Evolutionary conservation across 1,284 basidiomycete species (phyloP), one percentile per base, ranked within the genome.

Genomic region (Moesziomyces parantarcticus): DNA sequence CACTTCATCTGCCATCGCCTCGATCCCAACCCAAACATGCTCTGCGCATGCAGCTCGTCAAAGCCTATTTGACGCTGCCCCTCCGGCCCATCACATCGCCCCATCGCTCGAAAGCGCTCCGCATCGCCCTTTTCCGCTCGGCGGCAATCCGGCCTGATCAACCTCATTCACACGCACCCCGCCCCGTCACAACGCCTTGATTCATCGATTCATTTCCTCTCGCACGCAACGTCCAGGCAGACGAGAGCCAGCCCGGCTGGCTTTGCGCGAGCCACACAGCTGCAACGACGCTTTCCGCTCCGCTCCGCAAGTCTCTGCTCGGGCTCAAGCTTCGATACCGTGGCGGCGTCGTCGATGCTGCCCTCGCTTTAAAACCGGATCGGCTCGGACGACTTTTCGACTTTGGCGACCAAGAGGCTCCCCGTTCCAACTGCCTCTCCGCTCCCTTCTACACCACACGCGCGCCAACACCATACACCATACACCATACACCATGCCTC

Each of bases 1-100:
- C 43, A 29, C 29, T 50, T 67, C 58, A 61, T 60, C 39, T 67
- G 53, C 41, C 49, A 56, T n/a, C 21, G 29, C 21, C 34, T 59
- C 49, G 49, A 60, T 52, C 63, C n/a, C 29, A 48, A 23, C 41
- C 34, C 32, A 13, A 50, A 54, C 43, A 57, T 41, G 43, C 40
- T 25, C 43, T 34, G 64, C 64, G 43, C 52, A 26, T 57, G 50
- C 53, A 57, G 50, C 54, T 43, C 42, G 18, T 20, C 47, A 14
- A 45, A 51, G 6, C 10, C 23, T 34, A 51, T 40, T 43, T 22
- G 25, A 29, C 44, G 44, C 34, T 45, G 36, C 45, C 46, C 58
- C n/a, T n/a, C 21, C 40, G 32, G 16, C 34, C 57, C 20, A 54
- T 50, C 47, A 50, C 44, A 53, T 40, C 47, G 23, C n/a, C 26